phyloP scores from a whole-genome alignment of 2,329 filamentous ascomycete species.

The Verticillium klebahnii region DNA sequence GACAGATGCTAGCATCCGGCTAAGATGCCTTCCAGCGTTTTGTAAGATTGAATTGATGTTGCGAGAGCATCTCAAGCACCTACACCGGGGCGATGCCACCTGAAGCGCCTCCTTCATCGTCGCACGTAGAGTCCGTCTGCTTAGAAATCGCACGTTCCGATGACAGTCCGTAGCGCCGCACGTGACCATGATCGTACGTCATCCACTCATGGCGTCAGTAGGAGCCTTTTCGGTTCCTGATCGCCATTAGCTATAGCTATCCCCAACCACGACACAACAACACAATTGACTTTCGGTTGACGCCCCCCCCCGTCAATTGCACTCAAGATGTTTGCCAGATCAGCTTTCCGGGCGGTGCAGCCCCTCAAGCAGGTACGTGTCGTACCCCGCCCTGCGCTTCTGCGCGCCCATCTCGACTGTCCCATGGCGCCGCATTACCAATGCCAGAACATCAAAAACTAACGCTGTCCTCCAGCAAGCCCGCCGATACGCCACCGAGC shows the following conservation, averaged over 20 bases:
- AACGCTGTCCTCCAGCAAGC: slow-evolving; percentile 37
- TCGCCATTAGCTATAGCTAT: slow-evolving; percentile 1
- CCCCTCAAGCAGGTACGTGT: slow-evolving; percentile 60
- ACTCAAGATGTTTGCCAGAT: slow-evolving; percentile 61
- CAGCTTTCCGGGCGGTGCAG: slow-evolving; percentile 58
- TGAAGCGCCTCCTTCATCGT: background rate
- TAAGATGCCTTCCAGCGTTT: background rate
- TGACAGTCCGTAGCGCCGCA: background rate
- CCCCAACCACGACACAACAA: background rate
- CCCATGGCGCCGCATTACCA: slow-evolving; percentile 6
- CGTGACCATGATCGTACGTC: slow-evolving; percentile 4
- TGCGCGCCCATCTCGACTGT: background rate
- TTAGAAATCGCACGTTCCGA: background rate
- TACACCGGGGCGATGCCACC: background rate
- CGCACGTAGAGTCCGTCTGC: background rate
- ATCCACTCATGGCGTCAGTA: slow-evolving; percentile 2
- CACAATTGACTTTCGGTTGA: background rate
- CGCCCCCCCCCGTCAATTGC: slow-evolving; percentile 2
- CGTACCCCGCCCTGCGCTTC: background rate
- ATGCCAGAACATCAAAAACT: slow-evolving; percentile 13
- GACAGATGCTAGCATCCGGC: background rate
- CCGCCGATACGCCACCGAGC: slow-evolving; percentile 66
- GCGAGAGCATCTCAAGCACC: background rate
- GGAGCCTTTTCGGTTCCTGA: background rate
- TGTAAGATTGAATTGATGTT: background rate